These are phyloP conservation scores for Morella rubra DNA, from an alignment of 306 rosid genomes.

Conservation along the genomic window DNA sequence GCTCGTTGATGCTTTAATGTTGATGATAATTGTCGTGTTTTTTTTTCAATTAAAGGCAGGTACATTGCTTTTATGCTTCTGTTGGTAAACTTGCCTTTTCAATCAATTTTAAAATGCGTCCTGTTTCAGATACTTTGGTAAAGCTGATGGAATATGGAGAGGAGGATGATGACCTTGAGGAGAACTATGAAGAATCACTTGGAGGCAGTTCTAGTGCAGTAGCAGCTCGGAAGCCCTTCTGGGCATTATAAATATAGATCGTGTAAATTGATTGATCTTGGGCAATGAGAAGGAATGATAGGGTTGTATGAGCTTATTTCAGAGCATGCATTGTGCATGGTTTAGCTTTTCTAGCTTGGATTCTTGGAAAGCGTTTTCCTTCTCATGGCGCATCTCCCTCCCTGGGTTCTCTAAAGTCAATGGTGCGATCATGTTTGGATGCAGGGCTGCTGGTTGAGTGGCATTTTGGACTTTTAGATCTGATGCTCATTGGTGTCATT, in stretches of 20 bases:
- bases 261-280: constrained; percentile 18
- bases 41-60: background rate
- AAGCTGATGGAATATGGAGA: constrained; percentile 97
- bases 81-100: background rate
- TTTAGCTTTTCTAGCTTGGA: constrained; percentile 2
- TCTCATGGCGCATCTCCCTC: no score
- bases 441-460: constrained; percentile 18
- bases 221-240: constrained; percentile 72
- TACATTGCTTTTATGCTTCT: background rate
- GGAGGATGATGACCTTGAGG: constrained; percentile 78
- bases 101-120: constrained; percentile 7
- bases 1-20: background rate
- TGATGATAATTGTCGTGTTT: background rate
- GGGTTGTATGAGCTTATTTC: constrained; percentile 13
- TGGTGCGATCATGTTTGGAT: constrained; percentile 23
- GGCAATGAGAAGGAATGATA: constrained; percentile 1
- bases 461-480: constrained; percentile 13
- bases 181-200: constrained; percentile 44
- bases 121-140: constrained; percentile 75
- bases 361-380: no score
- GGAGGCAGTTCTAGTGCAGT: constrained; percentile 24
- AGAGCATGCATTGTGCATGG: constrained; percentile 15
- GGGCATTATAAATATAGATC: constrained; percentile 63
- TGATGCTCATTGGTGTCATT: constrained; percentile 1
- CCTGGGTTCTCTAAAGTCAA: constrained; percentile 6